Percentiles rank a stretch among this genome's conserved stretches.
phyloP scores from a whole-genome alignment of 495 filamentous ascomycete genomes.

The Annulohypoxylon moriforme region DNA sequence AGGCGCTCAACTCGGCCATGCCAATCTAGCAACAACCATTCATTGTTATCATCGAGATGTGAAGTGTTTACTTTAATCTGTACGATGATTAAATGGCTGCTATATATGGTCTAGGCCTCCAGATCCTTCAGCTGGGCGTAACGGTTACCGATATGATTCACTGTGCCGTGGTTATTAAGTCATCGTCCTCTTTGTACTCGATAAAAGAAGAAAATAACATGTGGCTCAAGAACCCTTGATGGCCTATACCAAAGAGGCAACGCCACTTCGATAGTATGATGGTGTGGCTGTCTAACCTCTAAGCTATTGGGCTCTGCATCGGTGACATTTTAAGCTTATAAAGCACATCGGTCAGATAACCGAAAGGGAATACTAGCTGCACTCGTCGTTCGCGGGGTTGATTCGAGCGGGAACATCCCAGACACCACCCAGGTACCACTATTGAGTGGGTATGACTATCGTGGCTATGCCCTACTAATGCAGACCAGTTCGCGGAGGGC shows the following conservation, averaged over 20 bases:
- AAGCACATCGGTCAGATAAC: background rate
- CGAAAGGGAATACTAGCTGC: background rate
- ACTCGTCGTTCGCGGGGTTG: background rate
- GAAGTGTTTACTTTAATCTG: background rate
- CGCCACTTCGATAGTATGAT: background rate
- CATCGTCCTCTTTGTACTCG: background rate
- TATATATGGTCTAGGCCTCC: background rate
- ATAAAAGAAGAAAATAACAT: background rate
- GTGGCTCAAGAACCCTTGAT: background rate
- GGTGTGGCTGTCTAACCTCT: background rate
- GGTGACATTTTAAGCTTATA: background rate
- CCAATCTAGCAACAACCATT: background rate
- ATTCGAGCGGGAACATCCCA: background rate
- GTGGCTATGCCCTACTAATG: background rate
- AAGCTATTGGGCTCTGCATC: background rate
- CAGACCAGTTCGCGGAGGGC: constrained; percentile 10
- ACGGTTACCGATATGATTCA: background rate
- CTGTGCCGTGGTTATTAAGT: background rate
- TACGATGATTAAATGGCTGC: background rate
- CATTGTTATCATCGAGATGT: background rate
- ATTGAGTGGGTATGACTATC: background rate
- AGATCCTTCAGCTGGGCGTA: constrained; percentile 1
- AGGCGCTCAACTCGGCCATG: background rate
- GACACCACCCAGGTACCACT: background rate
- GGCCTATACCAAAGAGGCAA: background rate